Evolutionary conservation across 345 rosid species (phyloP).

Genomic region (Gossypium raimondii): DNA sequence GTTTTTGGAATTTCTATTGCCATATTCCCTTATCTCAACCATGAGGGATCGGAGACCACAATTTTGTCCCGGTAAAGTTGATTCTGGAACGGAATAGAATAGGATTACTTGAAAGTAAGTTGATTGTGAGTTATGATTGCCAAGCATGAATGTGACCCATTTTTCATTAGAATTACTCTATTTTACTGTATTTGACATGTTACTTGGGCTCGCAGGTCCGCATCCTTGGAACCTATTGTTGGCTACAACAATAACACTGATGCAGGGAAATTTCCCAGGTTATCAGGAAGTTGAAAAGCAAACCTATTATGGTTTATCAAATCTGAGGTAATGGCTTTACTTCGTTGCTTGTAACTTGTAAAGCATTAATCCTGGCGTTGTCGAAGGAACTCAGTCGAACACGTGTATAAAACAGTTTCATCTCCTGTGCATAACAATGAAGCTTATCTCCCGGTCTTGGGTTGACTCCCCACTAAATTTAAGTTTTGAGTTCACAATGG

Average conservation of each 20-base stretch:
- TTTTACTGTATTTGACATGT: slow-evolving; percentile 63
- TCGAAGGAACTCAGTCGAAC: too few species aligned
- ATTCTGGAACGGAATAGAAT: neutral
- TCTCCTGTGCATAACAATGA: too few species aligned
- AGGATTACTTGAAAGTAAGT: neutral
- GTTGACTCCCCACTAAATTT: too few species aligned
- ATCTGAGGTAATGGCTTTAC: slow-evolving; percentile 6
- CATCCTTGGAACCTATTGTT: slow-evolving; percentile 44
- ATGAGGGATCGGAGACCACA: neutral
- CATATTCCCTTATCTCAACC: neutral
- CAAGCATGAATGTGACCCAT: slow-evolving; percentile 54
- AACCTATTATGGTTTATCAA: slow-evolving; percentile 67
- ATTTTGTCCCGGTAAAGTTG: neutral
- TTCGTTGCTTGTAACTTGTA: too few species aligned
- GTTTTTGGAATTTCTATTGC: neutral
- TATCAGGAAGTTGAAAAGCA: slow-evolving; percentile 51
- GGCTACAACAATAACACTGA: slow-evolving; percentile 57
- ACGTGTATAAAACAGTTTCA: too few species aligned
- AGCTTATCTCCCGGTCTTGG: too few species aligned
- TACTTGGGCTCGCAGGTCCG: slow-evolving; percentile 50
- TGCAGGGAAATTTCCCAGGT: slow-evolving; percentile 63
- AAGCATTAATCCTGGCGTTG: too few species aligned
- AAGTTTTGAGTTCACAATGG: too few species aligned
- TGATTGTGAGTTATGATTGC: slow-evolving; percentile 18
- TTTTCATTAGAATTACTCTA: slow-evolving; percentile 54